These are phyloP conservation scores for Kwoniella heveanensis DNA, from an alignment of 768 basidiomycete genomes.

Conservation along the genomic window DNA sequence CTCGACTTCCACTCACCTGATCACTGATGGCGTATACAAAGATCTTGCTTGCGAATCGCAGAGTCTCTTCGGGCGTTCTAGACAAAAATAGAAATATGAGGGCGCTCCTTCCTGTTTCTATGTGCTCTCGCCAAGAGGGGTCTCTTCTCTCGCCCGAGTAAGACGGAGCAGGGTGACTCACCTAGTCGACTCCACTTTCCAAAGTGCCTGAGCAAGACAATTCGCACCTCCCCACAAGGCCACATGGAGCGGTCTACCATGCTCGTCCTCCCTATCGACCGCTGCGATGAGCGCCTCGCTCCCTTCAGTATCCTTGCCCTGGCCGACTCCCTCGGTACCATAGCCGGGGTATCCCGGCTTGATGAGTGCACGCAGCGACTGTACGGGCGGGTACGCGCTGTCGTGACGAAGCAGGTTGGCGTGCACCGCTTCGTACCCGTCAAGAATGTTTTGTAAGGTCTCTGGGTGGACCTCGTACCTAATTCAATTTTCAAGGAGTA, in stretches of 20 bases:
- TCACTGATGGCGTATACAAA: constrained; percentile 12
- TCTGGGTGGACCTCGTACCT: constrained; percentile 7
- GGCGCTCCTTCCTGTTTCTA: neutral
- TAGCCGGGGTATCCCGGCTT: neutral
- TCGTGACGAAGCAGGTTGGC: constrained; percentile 2
- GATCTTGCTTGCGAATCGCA: neutral
- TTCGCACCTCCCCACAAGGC: constrained; percentile 11
- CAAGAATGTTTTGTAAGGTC: neutral
- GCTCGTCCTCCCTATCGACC: constrained; percentile 8
- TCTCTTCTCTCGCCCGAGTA: too few relatives aligned
- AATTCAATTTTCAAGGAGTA: neutral
- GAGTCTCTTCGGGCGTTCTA: neutral
- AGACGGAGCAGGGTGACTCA: neutral
- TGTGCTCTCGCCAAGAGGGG: neutral
- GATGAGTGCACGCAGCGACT: neutral
- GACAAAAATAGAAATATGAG: neutral
- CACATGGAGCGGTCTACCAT: constrained; percentile 5
- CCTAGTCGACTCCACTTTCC: neutral
- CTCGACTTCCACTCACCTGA: constrained; percentile 9
- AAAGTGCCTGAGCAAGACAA: constrained; percentile 4
- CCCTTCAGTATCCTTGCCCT: neutral
- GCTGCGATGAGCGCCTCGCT: constrained; percentile 8
- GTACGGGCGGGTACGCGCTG: neutral
- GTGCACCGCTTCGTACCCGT: constrained; percentile 1
- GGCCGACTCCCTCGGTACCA: constrained; percentile 8